These are phyloP conservation scores for Jatropha multifida DNA, from an alignment of 441 rosid genomes.

Conservation along the genomic window DNA sequence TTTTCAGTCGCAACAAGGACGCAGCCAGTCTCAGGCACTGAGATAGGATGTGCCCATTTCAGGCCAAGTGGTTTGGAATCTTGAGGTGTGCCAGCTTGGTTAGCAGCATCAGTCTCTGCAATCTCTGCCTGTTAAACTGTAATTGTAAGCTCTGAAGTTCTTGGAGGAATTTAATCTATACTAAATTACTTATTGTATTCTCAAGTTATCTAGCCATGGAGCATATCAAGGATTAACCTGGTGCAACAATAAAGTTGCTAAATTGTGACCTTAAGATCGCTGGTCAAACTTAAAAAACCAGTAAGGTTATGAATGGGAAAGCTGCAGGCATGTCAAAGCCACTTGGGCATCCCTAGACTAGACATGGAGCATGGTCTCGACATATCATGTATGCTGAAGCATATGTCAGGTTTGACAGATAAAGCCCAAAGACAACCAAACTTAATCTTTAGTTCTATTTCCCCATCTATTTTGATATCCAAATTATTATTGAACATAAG, in stretches of 20 bases:
- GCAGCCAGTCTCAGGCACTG: constrained; percentile 87
- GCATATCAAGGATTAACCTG: background rate
- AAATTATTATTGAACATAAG: background rate
- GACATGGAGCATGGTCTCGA: background rate
- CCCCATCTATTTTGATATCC: background rate
- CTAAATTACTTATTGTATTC: background rate
- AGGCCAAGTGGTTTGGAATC: constrained; percentile 52
- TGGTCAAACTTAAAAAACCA: background rate
- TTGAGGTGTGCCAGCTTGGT: constrained; percentile 36
- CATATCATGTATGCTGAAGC: background rate
- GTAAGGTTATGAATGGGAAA: too few species aligned
- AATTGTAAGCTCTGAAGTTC: background rate
- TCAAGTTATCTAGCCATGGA: background rate
- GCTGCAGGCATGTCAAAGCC: too few species aligned
- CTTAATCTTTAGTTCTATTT: background rate
- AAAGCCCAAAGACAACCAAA: background rate
- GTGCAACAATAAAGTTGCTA: background rate
- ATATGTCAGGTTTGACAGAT: background rate
- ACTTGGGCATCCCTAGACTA: too few species aligned
- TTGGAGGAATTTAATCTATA: background rate
- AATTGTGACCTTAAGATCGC: background rate
- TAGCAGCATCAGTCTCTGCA: constrained; percentile 48
- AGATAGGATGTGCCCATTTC: constrained; percentile 96
- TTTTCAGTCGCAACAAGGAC: constrained; percentile 94
- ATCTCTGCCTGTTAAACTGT: constrained; percentile 54